Base-by-base conservation (phyloP, 2,329 filamentous ascomycete species). In the Cryphonectria radicalis region DNA sequence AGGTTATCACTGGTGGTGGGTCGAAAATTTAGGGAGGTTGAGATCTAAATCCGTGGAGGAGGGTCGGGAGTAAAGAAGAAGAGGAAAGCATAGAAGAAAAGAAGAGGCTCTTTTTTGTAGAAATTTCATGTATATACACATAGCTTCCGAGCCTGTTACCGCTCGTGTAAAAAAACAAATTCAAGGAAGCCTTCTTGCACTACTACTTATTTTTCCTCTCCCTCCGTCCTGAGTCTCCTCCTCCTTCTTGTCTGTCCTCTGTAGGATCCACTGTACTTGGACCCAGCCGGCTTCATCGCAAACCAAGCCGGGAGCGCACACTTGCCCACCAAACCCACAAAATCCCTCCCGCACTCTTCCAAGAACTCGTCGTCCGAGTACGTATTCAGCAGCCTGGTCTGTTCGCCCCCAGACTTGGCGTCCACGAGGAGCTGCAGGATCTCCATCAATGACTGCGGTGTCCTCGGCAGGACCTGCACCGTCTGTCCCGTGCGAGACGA, bases 351-450 rank as follows among this genome's bases (percentile, higher is more conserved):
- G 28, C 68, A 70, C 57, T 70, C 71, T 11, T 59, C 63, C 60
- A 72, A 17, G 5, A 72, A 72, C 43, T 72, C 71, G 4, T 68
- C 68, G 17, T 72, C 68, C 32, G 71, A 72, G 55, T 66, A 72
- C 8, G 66, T 70, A 11, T 72, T 72, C 42, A 72, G 37, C 42
- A 72, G 66, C 43, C 68, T 62, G 42, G 68, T 72, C 60, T 72
- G 68, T 55, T 66, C 66, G 25, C 71, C 68, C 4, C 71, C 71
- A 32, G 68, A 72, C 62, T 70, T 72, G 17, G 68, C 71, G 35
- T 72, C 55, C 13, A 72, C 65, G 7, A 72, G 71, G 3, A 72
- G 65, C 53, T 72, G 71, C 25, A 72, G 25, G 10, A 72, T 63
- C 43, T 68, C 71, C 62, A 55, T 55, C 14, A 72, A 62, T 10